Evolutionary conservation across 2,329 filamentous ascomycete genomes (phyloP).

Genomic region (Aspergillus fumigatus): DNA sequence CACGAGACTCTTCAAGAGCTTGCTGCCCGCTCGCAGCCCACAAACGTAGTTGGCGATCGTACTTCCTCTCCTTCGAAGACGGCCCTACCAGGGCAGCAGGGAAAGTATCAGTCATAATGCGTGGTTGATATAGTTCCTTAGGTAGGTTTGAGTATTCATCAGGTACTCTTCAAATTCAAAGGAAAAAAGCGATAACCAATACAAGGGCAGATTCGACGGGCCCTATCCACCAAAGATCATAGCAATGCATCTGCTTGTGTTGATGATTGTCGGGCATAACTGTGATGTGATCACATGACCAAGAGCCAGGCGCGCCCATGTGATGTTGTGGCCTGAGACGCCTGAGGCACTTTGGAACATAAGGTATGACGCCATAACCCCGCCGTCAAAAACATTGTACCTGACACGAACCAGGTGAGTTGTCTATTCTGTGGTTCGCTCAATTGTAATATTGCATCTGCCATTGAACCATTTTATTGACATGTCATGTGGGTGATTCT

Average conservation of each 20-base stretch:
- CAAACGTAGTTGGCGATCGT: slow-evolving; percentile 89
- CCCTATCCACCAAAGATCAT: background rate
- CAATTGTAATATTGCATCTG: background rate
- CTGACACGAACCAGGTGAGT: background rate
- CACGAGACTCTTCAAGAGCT: slow-evolving; percentile 82
- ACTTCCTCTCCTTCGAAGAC: slow-evolving; percentile 67
- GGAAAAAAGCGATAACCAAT: background rate
- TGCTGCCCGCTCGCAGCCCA: slow-evolving; percentile 92
- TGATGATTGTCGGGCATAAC: background rate
- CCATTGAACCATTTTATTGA: background rate
- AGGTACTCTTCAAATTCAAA: background rate
- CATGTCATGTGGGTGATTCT: slow-evolving; percentile 3
- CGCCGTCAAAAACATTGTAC: background rate
- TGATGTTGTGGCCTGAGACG: background rate
- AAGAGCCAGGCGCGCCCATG: background rate
- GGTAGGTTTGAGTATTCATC: background rate
- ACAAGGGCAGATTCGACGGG: background rate
- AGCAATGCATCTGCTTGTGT: background rate
- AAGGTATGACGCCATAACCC: background rate
- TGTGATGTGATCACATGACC: background rate
- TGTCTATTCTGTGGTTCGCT: background rate
- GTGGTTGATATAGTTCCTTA: background rate
- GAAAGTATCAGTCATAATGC: slow-evolving; percentile 35
- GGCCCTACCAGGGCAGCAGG: slow-evolving; percentile 41
- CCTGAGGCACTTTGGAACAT: background rate